Conservation (phyloP, 208 protist species). For the Trypanosoma theileri region DNA sequence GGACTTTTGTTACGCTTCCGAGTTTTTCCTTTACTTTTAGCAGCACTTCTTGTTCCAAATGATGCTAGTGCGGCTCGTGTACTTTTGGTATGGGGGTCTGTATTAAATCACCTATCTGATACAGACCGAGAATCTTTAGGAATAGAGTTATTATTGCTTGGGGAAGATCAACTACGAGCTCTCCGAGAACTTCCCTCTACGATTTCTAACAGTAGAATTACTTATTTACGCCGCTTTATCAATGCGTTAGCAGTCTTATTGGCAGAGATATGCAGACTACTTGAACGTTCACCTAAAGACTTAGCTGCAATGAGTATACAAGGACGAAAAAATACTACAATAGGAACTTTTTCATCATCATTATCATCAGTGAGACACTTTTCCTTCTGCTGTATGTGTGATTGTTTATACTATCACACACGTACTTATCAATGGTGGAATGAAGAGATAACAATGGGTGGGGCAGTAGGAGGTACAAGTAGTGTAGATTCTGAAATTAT, state of each 20-base stretch:
- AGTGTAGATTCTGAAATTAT: neutral
- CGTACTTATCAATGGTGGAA: constrained; percentile 30
- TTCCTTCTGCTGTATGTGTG: constrained; percentile 14
- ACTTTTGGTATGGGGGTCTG: constrained; percentile 27
- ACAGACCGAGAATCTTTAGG: constrained; percentile 8
- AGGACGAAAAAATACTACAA: neutral
- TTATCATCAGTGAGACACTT: neutral
- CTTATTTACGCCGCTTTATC: constrained; percentile 19
- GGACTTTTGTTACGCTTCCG: constrained; percentile 9
- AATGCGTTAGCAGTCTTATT: constrained; percentile 13
- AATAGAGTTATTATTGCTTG: constrained; percentile 17
- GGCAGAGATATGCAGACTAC: constrained; percentile 18
- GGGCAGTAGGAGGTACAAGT: neutral
- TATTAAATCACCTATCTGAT: constrained; percentile 9
- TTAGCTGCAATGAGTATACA: neutral
- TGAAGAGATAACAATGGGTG: neutral
- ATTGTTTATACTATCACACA: constrained; percentile 16
- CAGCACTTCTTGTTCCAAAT: constrained; percentile 28
- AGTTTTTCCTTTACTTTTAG: constrained; percentile 22
- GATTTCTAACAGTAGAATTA: neutral
- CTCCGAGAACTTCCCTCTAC: neutral
- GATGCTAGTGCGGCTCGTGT: constrained; percentile 23
- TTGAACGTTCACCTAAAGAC: constrained; percentile 1
- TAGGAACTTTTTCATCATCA: neutral
- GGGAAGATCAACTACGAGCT: constrained; percentile 17